Conservation (phyloP, 306 rosid genomes). For the Pyrus pyrifolia region DNA sequence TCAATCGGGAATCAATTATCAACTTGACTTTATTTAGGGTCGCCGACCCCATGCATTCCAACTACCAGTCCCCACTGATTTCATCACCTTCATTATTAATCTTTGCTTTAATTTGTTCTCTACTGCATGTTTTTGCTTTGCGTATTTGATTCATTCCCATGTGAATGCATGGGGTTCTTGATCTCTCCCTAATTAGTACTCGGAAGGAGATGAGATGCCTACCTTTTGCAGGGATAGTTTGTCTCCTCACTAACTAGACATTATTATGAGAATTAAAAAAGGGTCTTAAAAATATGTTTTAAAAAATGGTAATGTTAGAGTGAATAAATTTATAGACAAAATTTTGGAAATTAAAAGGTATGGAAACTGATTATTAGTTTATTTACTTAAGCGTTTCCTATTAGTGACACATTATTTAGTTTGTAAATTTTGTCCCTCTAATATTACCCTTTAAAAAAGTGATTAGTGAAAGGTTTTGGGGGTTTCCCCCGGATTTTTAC, state of each 20-base stretch:
- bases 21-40: slow-evolving; percentile 2
- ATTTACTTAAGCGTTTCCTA: no score
- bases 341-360: no score
- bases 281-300: background rate
- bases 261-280: background rate
- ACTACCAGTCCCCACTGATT: background rate
- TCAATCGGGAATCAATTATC: background rate
- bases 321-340: no score
- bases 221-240: slow-evolving; percentile 7
- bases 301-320: no score
- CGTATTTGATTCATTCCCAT: slow-evolving; percentile 23
- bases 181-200: slow-evolving; percentile 4
- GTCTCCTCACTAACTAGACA: slow-evolving; percentile 7
- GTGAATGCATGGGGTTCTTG: slow-evolving; percentile 11
- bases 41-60: slow-evolving; percentile 11
- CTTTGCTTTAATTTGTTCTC: slow-evolving; percentile 22
- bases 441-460: no score
- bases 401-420: no score
- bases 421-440: no score
- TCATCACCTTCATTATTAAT: slow-evolving; percentile 15
- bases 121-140: background rate
- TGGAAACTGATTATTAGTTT: no score
- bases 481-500: background rate
- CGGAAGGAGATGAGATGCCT: slow-evolving; percentile 3
- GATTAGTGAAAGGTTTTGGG: background rate